Percentiles rank a stretch among this genome's conserved stretches.
phyloP scores from a whole-genome alignment of 345 rosid species.

The Salix brachista region DNA sequence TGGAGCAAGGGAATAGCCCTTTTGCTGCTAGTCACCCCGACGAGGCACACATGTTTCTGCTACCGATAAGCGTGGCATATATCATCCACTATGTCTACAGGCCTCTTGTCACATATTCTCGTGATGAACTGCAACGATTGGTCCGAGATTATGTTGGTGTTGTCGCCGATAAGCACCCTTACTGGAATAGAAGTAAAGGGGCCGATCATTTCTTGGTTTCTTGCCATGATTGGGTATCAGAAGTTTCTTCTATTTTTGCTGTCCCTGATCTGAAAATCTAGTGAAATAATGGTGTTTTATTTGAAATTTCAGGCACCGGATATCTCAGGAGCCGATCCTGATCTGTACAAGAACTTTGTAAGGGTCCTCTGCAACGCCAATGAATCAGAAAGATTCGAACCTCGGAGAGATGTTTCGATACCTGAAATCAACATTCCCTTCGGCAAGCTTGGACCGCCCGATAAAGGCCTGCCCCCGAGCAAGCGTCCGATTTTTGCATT shows the following conservation, averaged over 20 bases:
- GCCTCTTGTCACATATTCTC: conserved; percentile 34
- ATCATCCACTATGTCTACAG: conserved; percentile 37
- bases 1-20: conserved; percentile 32
- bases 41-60: conserved; percentile 47
- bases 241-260: not conserved
- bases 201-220: conserved; percentile 65
- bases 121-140: conserved; percentile 28
- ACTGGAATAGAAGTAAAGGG: conserved; percentile 58
- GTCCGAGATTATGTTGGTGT: conserved; percentile 40
- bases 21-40: conserved; percentile 45
- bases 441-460: conserved; percentile 20
- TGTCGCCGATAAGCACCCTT: conserved; percentile 38
- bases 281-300: not conserved
- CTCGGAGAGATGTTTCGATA: conserved; percentile 57
- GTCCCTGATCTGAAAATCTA: not conserved
- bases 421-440: conserved; percentile 42
- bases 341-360: conserved; percentile 47
- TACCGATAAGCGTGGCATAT: conserved; percentile 47
- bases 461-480: conserved; percentile 6
- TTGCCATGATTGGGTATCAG: conserved; percentile 62
- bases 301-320: conserved; percentile 51
- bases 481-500: conserved; percentile 53
- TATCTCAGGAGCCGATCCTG: conserved; percentile 41
- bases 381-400: conserved; percentile 58
- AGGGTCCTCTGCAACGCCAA: conserved; percentile 85